These are phyloP conservation scores for Apiotrichum gracile DNA, from an alignment of 1,284 basidiomycete genomes.

Conservation along the genomic window DNA sequence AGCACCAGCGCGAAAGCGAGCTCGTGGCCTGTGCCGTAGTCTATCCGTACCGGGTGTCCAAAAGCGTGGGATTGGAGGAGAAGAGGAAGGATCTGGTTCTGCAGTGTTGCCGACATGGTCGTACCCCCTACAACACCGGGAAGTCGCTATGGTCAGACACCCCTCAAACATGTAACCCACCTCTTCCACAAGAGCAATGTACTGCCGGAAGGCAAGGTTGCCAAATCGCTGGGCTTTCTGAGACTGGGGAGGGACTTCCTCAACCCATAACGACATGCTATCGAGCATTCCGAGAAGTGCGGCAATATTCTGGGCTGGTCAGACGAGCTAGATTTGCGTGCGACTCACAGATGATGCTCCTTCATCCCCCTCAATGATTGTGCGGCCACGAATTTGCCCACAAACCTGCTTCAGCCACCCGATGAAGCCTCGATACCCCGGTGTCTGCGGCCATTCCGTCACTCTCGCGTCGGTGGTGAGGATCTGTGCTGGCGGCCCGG, in stretches of 20 bases:
- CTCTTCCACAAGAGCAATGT: constrained; percentile 73
- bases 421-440: constrained; percentile 64
- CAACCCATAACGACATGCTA: constrained; percentile 69
- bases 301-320: constrained; percentile 51
- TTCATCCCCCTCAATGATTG: constrained; percentile 26
- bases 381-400: constrained; percentile 63
- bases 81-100: constrained; percentile 63
- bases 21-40: constrained; percentile 97
- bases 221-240: constrained; percentile 82
- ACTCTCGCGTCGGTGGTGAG: constrained; percentile 60
- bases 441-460: constrained; percentile 59
- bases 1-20: constrained; percentile 78
- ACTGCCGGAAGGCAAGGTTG: constrained; percentile 84
- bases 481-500: constrained; percentile 19
- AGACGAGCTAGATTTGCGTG: neutral
- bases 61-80: constrained; percentile 56
- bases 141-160: constrained; percentile 52
- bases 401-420: constrained; percentile 67
- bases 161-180: constrained; percentile 48
- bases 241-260: constrained; percentile 70
- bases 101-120: constrained; percentile 49
- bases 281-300: constrained; percentile 59
- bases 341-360: constrained; percentile 39
- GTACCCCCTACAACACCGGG: constrained; percentile 58
- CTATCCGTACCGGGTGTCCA: constrained; percentile 84